Evolutionary conservation across 2,329 filamentous ascomycete genomes (phyloP).

Genomic region (Helminthosporium solani): DNA sequence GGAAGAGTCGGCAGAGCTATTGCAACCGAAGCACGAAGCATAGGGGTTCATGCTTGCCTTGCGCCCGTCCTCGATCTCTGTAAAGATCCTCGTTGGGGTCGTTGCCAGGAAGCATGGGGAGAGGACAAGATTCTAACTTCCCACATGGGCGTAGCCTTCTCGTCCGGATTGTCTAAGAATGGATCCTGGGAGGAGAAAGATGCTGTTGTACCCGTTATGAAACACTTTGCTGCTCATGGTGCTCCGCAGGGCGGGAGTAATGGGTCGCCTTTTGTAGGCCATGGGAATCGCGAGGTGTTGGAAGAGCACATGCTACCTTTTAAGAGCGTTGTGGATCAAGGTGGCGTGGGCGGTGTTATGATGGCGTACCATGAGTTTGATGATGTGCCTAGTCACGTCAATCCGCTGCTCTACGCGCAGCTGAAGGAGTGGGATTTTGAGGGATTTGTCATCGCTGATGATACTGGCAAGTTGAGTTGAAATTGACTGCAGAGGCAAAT

Average conservation of each 20-base stretch:
- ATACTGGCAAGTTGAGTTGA: slow-evolving; percentile 37
- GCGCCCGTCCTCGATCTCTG: slow-evolving; percentile 49
- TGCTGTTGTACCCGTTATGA: slow-evolving; percentile 48
- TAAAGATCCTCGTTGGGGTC: slow-evolving; percentile 48
- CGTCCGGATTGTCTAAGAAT: slow-evolving; percentile 49
- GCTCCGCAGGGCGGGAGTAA: slow-evolving; percentile 48
- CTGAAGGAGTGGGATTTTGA: slow-evolving; percentile 46
- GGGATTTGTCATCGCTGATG: slow-evolving; percentile 47
- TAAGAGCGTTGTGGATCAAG: slow-evolving; percentile 47
- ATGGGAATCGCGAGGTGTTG: slow-evolving; percentile 47
- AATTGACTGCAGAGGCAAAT: not conserved
- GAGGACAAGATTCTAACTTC: slow-evolving; percentile 50
- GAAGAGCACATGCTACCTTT: slow-evolving; percentile 48
- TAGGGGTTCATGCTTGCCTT: slow-evolving; percentile 49
- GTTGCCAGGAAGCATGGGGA: slow-evolving; percentile 50
- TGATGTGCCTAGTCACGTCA: slow-evolving; percentile 44
- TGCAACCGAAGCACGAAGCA: slow-evolving; percentile 47
- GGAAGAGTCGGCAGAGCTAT: slow-evolving; percentile 47
- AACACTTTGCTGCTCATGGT: slow-evolving; percentile 51
- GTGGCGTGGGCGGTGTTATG: slow-evolving; percentile 48
- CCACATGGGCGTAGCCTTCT: slow-evolving; percentile 49
- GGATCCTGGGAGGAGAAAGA: slow-evolving; percentile 46
- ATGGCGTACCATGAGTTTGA: slow-evolving; percentile 50
- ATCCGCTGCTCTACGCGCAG: slow-evolving; percentile 43
- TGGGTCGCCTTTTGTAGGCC: slow-evolving; percentile 48